These are phyloP conservation scores for Nakazawaea sp. DNA, from an alignment of 805 yeast genomes.

Conservation along the genomic window DNA sequence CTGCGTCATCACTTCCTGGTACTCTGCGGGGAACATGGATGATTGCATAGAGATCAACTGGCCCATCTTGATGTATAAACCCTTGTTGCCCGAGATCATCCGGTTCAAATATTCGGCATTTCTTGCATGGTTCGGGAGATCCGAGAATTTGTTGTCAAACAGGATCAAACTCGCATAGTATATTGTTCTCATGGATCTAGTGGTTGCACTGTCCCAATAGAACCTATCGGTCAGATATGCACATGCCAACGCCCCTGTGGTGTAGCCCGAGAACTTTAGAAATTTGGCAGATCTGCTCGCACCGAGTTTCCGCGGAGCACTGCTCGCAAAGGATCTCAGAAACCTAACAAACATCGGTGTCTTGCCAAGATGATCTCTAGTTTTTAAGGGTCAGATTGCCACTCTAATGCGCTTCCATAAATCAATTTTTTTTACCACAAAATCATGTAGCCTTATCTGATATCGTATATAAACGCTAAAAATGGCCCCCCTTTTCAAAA, in stretches of 20 bases:
- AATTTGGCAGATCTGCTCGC: too few relatives aligned
- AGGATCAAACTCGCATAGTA: constrained; percentile 44
- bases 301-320: too few relatives aligned
- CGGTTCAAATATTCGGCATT: constrained; percentile 45
- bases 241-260: constrained; percentile 4
- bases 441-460: too few relatives aligned
- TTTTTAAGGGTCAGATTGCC: too few relatives aligned
- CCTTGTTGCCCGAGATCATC: constrained; percentile 40
- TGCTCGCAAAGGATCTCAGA: too few relatives aligned
- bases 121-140: constrained; percentile 50
- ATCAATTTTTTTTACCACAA: too few relatives aligned
- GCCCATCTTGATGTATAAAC: constrained; percentile 69
- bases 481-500: too few relatives aligned
- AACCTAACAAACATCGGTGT: too few relatives aligned
- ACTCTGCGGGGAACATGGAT: constrained; percentile 56
- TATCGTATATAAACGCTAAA: too few relatives aligned
- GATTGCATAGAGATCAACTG: constrained; percentile 79
- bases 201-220: constrained; percentile 39
- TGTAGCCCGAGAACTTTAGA: background rate
- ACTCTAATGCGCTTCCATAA: too few relatives aligned
- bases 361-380: too few relatives aligned
- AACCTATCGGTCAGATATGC: constrained; percentile 28
- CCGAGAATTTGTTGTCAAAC: constrained; percentile 47
- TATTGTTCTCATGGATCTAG: constrained; percentile 47
- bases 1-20: constrained; percentile 45